These are phyloP conservation scores for Eremochloa ophiuroides DNA, from an alignment of 176 grass and related monocot genomes.

Conservation along the genomic window DNA sequence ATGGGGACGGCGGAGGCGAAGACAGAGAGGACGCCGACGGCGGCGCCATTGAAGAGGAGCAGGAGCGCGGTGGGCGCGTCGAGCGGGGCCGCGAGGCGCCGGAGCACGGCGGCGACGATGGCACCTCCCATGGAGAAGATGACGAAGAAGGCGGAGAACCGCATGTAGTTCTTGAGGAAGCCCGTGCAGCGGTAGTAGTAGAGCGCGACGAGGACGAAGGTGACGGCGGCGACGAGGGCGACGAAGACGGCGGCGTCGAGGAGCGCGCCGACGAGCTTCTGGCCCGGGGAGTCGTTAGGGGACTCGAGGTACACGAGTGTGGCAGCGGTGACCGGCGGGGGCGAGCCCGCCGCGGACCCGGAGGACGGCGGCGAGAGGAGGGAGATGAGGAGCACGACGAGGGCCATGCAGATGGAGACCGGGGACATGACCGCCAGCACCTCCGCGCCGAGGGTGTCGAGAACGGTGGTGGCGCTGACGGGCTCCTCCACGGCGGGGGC, in stretches of 20 bases:
- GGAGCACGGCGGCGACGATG: constrained; percentile 57
- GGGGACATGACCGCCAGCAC: constrained; percentile 89
- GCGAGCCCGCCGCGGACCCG: neutral
- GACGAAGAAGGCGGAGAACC: constrained; percentile 96
- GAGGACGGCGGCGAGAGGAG: constrained; percentile 51
- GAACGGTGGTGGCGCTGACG: constrained; percentile 35
- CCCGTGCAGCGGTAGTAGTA: constrained; percentile 97
- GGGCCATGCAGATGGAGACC: constrained; percentile 94
- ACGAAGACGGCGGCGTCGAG: constrained; percentile 91
- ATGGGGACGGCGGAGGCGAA: constrained; percentile 74
- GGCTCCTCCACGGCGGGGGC: neutral
- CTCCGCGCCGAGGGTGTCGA: constrained; percentile 74
- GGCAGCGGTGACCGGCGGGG: constrained; percentile 61
- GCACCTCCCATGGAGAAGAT: constrained; percentile 89
- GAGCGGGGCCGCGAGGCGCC: constrained; percentile 52
- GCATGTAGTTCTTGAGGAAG: constrained; percentile 97
- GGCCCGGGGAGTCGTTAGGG: constrained; percentile 50
- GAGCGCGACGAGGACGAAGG: constrained; percentile 77
- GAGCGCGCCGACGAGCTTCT: constrained; percentile 72
- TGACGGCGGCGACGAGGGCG: constrained; percentile 63
- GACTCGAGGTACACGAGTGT: constrained; percentile 83
- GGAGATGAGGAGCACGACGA: constrained; percentile 86
- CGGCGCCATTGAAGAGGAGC: constrained; percentile 77
- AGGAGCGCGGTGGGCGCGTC: constrained; percentile 62
- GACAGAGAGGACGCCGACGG: constrained; percentile 73